Conservation (phyloP, 257 asterid species). For the Eucommia ulmoides region DNA sequence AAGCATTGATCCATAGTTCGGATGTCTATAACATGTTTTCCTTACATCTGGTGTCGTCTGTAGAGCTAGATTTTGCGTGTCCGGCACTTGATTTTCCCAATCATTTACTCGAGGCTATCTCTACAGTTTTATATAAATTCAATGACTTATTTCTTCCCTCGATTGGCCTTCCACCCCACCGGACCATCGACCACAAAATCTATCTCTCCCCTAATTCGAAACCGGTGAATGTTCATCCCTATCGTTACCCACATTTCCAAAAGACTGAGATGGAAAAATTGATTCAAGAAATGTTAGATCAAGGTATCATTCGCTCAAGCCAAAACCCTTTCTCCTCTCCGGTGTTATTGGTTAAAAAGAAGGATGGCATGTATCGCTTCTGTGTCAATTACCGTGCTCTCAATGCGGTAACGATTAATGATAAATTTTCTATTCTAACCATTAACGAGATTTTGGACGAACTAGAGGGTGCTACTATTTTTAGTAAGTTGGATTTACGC, state of each 20-base stretch:
- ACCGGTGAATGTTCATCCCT: constrained; percentile 1
- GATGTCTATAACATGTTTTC: neutral
- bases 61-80: neutral
- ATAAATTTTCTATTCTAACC: neutral
- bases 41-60: neutral
- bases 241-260: neutral
- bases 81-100: no score
- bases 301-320: neutral
- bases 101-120: no score
- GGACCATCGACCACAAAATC: neutral
- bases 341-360: neutral
- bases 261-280: neutral
- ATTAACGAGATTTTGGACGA: neutral
- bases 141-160: neutral
- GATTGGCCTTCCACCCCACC: neutral
- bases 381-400: neutral
- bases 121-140: no score
- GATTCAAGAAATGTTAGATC: neutral
- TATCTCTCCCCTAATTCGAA: neutral
- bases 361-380: neutral
- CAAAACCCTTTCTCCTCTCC: neutral
- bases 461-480: neutral
- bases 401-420: neutral
- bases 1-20: neutral
- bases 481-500: neutral